Base-by-base conservation (phyloP, 2,329 filamentous ascomycete genomes). In the Dichotomopilus funicola region DNA sequence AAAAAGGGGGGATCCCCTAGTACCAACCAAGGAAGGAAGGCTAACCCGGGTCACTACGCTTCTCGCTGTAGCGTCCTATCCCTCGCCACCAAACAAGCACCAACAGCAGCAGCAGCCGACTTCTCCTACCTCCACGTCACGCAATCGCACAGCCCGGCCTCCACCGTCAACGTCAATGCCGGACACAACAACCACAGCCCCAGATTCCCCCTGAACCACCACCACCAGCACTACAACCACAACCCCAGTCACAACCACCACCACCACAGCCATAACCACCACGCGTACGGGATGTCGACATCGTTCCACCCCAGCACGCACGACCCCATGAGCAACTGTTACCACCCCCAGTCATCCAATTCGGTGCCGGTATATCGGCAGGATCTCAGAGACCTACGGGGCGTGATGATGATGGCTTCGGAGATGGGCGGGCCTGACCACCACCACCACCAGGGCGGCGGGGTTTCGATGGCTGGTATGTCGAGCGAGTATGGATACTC, bases 401-500 rank as follows among this genome's bases (percentile, higher is more conserved):
- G 19, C 19, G 12, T 41, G 38, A 8, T 52, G 36, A 36, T 38
- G n/a, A n/a, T 33, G 1, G 7, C 49, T 4, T 34, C 50, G 11
- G 37, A 47, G 6, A 19, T 44, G 38, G 27, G 51, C 38, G 34
- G 35, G 13, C 10, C 44, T 7, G 38, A 27, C 12, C 43, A 35
- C 12, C 12, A 34, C 12, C 12, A 34, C 43, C 33, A 19, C 44
- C 19, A 27, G 19, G 19, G 19, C 19, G 19, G 19, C 19, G 19
- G 19, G 19, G 34, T 48, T 4, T 42, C 51, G 38, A 37, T 45
- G 6, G n/a, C 33, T 38, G 51, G 48, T 45, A 54, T 49, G n/a
- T 42, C 42, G n/a, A 27, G 11, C 8, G 43, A 31, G 2, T 57
- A 57, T 44, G 48, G 43, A 19, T 57, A 54, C 40, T 44, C 51